Evolutionary conservation across 768 basidiomycete genomes (phyloP).

Genomic region (Russula griseocarnosa): DNA sequence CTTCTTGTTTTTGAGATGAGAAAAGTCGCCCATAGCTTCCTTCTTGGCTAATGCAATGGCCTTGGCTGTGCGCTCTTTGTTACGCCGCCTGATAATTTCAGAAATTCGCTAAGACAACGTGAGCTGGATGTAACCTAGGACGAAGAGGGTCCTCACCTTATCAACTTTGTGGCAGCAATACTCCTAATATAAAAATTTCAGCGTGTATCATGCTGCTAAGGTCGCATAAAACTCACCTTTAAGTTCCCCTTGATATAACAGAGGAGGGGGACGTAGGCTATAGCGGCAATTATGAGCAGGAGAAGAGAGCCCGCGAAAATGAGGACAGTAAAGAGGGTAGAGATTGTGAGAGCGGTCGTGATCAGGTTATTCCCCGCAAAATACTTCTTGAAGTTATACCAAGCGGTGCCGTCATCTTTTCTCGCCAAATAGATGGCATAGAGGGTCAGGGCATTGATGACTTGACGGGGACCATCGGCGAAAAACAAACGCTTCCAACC

Average conservation of each 20-base stretch:
- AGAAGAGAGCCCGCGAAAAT: slow-evolving; percentile 83
- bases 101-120: slow-evolving; percentile 67
- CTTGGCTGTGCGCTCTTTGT: slow-evolving; percentile 77
- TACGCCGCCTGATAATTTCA: slow-evolving; percentile 87
- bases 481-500: slow-evolving; percentile 86
- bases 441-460: slow-evolving; percentile 95
- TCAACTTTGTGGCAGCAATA: slow-evolving; percentile 99
- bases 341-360: slow-evolving; percentile 79
- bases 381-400: slow-evolving; percentile 74
- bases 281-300: slow-evolving; percentile 74
- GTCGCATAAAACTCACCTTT: slow-evolving; percentile 54
- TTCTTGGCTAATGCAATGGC: slow-evolving; percentile 82
- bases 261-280: slow-evolving; percentile 91
- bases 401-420: slow-evolving; percentile 43
- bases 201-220: slow-evolving; percentile 7
- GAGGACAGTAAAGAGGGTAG: slow-evolving; percentile 86
- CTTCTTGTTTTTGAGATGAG: slow-evolving; percentile 90
- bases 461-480: slow-evolving; percentile 95
- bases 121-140: slow-evolving; percentile 20
- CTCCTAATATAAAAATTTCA: slow-evolving; percentile 50
- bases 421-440: slow-evolving; percentile 81
- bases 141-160: slow-evolving; percentile 55
- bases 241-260: slow-evolving; percentile 96
- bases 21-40: slow-evolving; percentile 86
- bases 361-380: slow-evolving; percentile 64